Conservation (phyloP, 129 eudicot genomes). For the Chrysanthemum seticuspe region DNA sequence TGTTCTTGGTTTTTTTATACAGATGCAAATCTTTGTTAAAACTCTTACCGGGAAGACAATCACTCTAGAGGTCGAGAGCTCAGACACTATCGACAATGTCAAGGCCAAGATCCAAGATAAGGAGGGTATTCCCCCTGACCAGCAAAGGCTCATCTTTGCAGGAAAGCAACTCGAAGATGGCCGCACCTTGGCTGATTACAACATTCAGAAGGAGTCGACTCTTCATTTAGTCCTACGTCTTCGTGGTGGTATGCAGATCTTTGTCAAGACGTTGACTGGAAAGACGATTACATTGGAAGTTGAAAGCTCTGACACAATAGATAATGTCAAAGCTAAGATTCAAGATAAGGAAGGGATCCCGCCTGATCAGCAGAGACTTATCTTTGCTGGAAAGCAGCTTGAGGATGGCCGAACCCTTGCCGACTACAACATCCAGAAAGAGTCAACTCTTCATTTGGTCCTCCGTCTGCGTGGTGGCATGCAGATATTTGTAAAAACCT, state of each 20-base stretch:
- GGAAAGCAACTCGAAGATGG: not conserved
- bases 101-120: not conserved
- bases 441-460: not conserved
- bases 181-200: not conserved
- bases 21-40: conserved; percentile 1
- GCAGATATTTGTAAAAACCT: not conserved
- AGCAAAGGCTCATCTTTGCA: not conserved
- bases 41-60: not conserved
- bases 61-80: not conserved
- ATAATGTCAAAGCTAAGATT: not conserved
- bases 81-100: not conserved
- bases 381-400: not conserved
- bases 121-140: not conserved
- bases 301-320: not conserved
- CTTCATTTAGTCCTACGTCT: not conserved
- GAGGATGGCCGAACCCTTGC: not conserved
- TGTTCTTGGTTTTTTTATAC: too few relatives aligned
- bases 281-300: not conserved
- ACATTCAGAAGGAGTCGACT: not conserved
- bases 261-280: not conserved
- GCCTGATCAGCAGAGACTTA: not conserved
- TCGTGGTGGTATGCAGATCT: not conserved
- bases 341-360: not conserved
- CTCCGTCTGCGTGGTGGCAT: not conserved
- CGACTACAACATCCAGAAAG: not conserved